These are phyloP conservation scores for Limtongia smithiae DNA, from an alignment of 805 yeast species.

Conservation along the genomic window DNA sequence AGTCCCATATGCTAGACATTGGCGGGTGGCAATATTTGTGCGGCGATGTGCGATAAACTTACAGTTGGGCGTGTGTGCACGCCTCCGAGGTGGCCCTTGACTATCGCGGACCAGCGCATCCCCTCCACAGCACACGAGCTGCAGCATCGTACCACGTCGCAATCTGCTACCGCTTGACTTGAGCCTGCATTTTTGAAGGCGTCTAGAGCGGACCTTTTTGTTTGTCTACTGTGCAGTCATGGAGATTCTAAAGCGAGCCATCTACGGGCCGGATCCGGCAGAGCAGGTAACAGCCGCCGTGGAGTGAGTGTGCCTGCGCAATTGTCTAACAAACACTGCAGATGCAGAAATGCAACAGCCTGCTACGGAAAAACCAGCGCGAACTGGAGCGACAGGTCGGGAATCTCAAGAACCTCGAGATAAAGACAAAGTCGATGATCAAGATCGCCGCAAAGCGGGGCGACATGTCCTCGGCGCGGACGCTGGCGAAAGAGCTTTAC, in stretches of 20 bases:
- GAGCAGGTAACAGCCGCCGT: conserved; percentile 53
- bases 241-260: conserved; percentile 81
- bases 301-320: neutral
- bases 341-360: conserved; percentile 66
- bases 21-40: too few relatives aligned
- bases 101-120: too few relatives aligned
- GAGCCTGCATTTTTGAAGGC: too few relatives aligned
- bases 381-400: conserved; percentile 76
- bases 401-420: conserved; percentile 55
- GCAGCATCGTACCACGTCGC: too few relatives aligned
- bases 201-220: too few relatives aligned
- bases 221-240: conserved; percentile 42
- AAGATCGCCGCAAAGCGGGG: conserved; percentile 70
- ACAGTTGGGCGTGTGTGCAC: too few relatives aligned
- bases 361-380: conserved; percentile 79
- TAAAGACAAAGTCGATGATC: conserved; percentile 74
- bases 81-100: too few relatives aligned
- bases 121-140: too few relatives aligned
- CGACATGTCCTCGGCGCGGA: conserved; percentile 68
- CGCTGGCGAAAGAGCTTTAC: conserved; percentile 79
- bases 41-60: too few relatives aligned
- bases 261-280: conserved; percentile 96
- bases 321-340: conserved; percentile 31
- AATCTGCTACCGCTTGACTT: too few relatives aligned
- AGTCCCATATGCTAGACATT: too few relatives aligned